Conservation (phyloP, 2,329 filamentous ascomycete genomes). For the Rosellinia necatrix region DNA sequence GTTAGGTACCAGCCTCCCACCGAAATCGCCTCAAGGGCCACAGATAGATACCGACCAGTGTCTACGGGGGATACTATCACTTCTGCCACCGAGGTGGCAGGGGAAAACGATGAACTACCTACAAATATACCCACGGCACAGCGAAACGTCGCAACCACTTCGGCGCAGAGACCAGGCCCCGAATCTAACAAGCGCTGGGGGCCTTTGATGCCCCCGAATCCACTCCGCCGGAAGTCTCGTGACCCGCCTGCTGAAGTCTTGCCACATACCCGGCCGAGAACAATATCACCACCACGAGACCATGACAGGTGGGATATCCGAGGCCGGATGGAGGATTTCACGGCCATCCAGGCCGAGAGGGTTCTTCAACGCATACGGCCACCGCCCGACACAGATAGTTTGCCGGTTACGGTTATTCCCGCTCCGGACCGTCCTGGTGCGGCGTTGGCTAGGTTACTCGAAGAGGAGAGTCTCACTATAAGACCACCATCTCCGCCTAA, state of each 20-base stretch:
- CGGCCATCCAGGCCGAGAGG: conserved; percentile 63
- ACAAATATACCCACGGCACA: conserved; percentile 18
- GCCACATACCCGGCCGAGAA: conserved; percentile 38
- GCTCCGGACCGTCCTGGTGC: conserved; percentile 63
- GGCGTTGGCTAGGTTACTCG: conserved; percentile 59
- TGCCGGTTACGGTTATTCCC: conserved; percentile 65
- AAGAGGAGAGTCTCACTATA: conserved; percentile 52
- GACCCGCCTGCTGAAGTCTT: conserved; percentile 41
- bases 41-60: conserved; percentile 45
- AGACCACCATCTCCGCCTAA: conserved; percentile 17
- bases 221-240: conserved; percentile 30
- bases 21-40: conserved; percentile 54
- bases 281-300: conserved; percentile 30
- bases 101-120: conserved; percentile 25
- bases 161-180: conserved; percentile 11
- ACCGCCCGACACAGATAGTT: conserved; percentile 56
- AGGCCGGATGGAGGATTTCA: conserved; percentile 63
- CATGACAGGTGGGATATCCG: conserved; percentile 60
- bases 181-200: conserved; percentile 28
- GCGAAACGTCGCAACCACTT: conserved; percentile 10
- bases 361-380: conserved; percentile 61
- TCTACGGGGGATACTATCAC: conserved; percentile 44
- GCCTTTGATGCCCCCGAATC: conserved; percentile 28
- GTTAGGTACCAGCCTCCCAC: conserved; percentile 64
- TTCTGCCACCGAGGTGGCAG: conserved; percentile 29